Evolutionary conservation across 768 basidiomycete genomes (phyloP).

Genomic region (Dictyophora rubrovolvata): DNA sequence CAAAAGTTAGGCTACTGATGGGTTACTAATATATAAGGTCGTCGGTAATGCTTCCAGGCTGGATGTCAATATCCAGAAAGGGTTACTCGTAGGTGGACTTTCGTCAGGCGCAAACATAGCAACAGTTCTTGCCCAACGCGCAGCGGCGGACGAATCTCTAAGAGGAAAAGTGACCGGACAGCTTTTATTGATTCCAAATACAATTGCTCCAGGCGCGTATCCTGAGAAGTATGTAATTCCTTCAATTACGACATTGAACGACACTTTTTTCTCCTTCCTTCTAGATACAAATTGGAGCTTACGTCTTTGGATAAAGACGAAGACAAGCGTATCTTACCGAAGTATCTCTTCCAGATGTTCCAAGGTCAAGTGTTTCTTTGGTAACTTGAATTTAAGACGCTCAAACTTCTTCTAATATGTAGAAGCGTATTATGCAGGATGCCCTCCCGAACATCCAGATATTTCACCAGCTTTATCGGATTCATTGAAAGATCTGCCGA

Average conservation of each 20-base stretch:
- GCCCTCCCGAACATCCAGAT: background rate
- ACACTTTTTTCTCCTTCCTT: no score
- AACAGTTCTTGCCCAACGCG: constrained; percentile 15
- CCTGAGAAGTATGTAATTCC: constrained; percentile 16
- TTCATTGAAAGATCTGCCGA: constrained; percentile 15
- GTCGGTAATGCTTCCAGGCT: constrained; percentile 9
- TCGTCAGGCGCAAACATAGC: constrained; percentile 18
- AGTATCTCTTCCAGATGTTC: background rate
- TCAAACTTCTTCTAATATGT: background rate
- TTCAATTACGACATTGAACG: background rate
- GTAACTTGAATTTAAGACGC: background rate
- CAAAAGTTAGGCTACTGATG: background rate
- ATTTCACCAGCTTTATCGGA: constrained; percentile 15
- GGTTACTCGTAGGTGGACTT: constrained; percentile 17
- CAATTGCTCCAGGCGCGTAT: constrained; percentile 14
- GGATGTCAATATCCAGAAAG: constrained; percentile 13
- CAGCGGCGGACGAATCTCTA: constrained; percentile 17
- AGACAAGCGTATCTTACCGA: constrained; percentile 12
- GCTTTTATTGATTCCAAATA: constrained; percentile 14
- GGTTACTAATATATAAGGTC: background rate
- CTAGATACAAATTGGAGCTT: constrained; percentile 14
- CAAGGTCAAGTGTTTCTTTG: background rate
- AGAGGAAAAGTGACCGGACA: constrained; percentile 17
- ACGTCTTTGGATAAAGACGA: constrained; percentile 15
- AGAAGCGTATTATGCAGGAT: background rate